Evolutionary conservation across 2,329 filamentous ascomycete genomes (phyloP), one percentile per base, ranked within the genome.

Genomic region (Epichloe sibirici): DNA sequence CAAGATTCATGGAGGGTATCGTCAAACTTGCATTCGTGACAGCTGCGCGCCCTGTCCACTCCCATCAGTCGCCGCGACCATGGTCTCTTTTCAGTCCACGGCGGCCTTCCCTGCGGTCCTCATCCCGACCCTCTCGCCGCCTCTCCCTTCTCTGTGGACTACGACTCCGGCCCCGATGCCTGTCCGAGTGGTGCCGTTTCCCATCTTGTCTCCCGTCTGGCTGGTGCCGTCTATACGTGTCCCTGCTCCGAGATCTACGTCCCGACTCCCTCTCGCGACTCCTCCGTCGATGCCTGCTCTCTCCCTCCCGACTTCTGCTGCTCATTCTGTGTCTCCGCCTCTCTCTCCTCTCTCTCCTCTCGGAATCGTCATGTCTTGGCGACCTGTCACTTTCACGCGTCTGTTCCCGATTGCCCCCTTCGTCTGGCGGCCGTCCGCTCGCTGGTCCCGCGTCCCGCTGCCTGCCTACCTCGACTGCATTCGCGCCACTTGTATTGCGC

Each of bases 401-500:
- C 56, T 49, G 49, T 11, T 66, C 62, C 42, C 57, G 56, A 58
- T 35, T 57, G 52, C 58, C 63, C 59, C 56, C 58, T 35, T 53
- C 59, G 44, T 52, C 49, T 3, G 59, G 61, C 57, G 62, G 53
- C 12, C 58, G 31, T 15, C 58, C 40, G 51, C 57, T 53, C 45
- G 59, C 60, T 0, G 66, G 62, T 0, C 63, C 67, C 11, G 69
- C 58, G 6, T 67, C 61, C 53, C 71, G 66, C 51, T 67, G 66
- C 2, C 58, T 61, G 4, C 72, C 77, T 31, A 85, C 77, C 42
- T 82, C 84, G 11, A 95, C 68, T 0, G 86, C 79, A 65, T 93
- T 94, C 3, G 78, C 76, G 4, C 76, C 79, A 1, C 77, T 78
- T 0, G 73, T 72, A 48, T 80, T 77, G 49, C 80, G 75, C 6